Evolutionary conservation across 2,329 filamentous ascomycete species (phyloP).

Genomic region (Rhytidhysteron rufulum): DNA sequence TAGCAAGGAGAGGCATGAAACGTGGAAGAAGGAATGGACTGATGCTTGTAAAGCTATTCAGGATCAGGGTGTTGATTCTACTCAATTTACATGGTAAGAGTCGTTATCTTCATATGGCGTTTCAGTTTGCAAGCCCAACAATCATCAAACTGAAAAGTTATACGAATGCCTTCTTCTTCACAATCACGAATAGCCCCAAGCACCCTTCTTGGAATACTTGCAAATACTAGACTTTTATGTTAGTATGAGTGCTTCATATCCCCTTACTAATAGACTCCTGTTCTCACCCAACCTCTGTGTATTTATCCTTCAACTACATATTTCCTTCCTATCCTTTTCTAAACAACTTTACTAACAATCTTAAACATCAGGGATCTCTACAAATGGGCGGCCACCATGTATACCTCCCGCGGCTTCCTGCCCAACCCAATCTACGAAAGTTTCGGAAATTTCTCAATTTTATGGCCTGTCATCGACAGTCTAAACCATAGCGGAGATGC

Average conservation of each 20-base stretch:
- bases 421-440: constrained; percentile 34
- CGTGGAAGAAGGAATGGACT: constrained; percentile 22
- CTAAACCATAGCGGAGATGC: constrained; percentile 47
- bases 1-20: constrained; percentile 15
- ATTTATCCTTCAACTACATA: too few relatives aligned
- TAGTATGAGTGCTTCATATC: too few relatives aligned
- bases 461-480: constrained; percentile 49
- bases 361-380: constrained; percentile 49
- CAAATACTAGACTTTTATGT: too few relatives aligned
- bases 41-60: constrained; percentile 8
- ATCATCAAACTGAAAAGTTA: too few relatives aligned
- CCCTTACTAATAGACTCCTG: too few relatives aligned
- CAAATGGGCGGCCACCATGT: constrained; percentile 50
- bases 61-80: neutral
- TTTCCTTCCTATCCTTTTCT: too few relatives aligned
- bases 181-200: too few relatives aligned
- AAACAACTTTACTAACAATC: too few relatives aligned
- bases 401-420: constrained; percentile 50
- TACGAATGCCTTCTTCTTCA: too few relatives aligned
- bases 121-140: too few relatives aligned
- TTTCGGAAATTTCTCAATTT: constrained; percentile 32
- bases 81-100: constrained; percentile 4
- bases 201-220: too few relatives aligned
- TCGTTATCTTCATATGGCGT: constrained; percentile 1
- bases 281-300: too few relatives aligned